A percentile compares a stretch with the other conserved stretches of the same genome.
phyloP scores from a whole-genome alignment of 2,329 filamentous ascomycete species.

The Malbranchea cinnamomea region DNA sequence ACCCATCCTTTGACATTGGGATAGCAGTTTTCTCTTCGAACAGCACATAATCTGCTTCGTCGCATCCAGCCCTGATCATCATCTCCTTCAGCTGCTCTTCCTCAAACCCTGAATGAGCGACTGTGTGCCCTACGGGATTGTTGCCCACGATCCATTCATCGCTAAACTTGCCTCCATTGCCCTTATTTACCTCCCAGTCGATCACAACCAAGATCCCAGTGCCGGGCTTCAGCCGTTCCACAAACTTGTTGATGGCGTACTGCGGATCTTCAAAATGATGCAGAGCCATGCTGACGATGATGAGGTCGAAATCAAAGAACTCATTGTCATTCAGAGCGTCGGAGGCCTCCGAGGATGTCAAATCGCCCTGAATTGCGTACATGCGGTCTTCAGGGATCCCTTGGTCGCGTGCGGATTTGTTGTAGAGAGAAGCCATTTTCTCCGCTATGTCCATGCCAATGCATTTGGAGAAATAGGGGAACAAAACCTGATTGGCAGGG shows the following conservation, averaged over 20 bases:
- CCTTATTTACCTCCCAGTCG: conserved; percentile 8
- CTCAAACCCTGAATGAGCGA: conserved; percentile 9
- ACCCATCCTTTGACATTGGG: conserved; percentile 3
- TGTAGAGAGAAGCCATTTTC: conserved; percentile 10
- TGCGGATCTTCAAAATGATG: conserved; percentile 10
- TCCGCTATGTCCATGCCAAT: conserved; percentile 11
- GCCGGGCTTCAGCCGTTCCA: conserved; percentile 8
- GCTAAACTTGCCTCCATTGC: conserved; percentile 1
- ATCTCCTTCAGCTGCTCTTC: conserved; percentile 5
- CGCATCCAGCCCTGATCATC: conserved; percentile 6
- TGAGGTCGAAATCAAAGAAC: conserved; percentile 10
- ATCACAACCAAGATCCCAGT: conserved; percentile 9
- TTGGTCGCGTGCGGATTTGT: conserved; percentile 5
- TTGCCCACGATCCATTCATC: not conserved
- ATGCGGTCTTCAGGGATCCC: conserved; percentile 6
- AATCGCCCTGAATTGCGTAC: conserved; percentile 8
- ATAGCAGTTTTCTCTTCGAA: conserved; percentile 7
- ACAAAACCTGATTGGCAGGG: conserved; percentile 7
- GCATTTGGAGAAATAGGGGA: conserved; percentile 8
- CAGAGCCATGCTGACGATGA: conserved; percentile 7
- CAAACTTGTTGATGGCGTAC: conserved; percentile 3
- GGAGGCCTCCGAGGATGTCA: conserved; percentile 1
- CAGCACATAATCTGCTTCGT: conserved; percentile 7
- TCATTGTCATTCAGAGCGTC: conserved; percentile 2
- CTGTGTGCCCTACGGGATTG: conserved; percentile 7